These are phyloP conservation scores for Kwoniella shivajii DNA, from an alignment of 1,284 basidiomycete genomes.

Conservation along the genomic window DNA sequence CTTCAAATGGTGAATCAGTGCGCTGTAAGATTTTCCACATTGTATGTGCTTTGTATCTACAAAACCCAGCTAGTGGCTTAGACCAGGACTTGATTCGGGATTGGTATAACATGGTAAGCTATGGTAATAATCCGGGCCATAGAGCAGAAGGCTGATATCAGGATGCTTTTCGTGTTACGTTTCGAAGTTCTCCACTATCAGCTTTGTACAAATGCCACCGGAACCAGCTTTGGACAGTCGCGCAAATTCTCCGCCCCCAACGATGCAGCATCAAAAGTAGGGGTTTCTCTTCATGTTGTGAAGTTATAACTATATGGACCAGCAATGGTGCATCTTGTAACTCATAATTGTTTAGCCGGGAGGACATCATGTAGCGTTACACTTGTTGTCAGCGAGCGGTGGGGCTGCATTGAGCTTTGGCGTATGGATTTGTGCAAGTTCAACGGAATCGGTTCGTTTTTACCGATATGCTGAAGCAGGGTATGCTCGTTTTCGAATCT, in stretches of 20 bases:
- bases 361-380: too few relatives aligned
- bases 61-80: conserved; percentile 29
- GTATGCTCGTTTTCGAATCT: too few relatives aligned
- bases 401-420: too few relatives aligned
- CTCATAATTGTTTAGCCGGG: too few relatives aligned
- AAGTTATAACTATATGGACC: too few relatives aligned
- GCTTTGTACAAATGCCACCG: conserved; percentile 52
- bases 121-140: background rate
- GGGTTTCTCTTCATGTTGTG: too few relatives aligned
- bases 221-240: conserved; percentile 32
- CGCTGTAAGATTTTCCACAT: conserved; percentile 53
- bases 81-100: conserved; percentile 51
- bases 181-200: conserved; percentile 49
- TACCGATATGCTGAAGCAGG: too few relatives aligned
- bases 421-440: too few relatives aligned
- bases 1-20: conserved; percentile 53
- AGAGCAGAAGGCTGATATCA: background rate
- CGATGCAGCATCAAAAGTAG: too few relatives aligned
- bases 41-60: conserved; percentile 48
- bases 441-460: too few relatives aligned
- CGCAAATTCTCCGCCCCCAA: conserved; percentile 33
- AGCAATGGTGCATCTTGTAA: too few relatives aligned
- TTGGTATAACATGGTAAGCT: conserved; percentile 53
- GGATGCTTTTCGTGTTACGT: background rate
- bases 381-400: too few relatives aligned